phyloP scores from a whole-genome alignment of 148 eudicot genomes.

The Fagopyrum esculentum region DNA sequence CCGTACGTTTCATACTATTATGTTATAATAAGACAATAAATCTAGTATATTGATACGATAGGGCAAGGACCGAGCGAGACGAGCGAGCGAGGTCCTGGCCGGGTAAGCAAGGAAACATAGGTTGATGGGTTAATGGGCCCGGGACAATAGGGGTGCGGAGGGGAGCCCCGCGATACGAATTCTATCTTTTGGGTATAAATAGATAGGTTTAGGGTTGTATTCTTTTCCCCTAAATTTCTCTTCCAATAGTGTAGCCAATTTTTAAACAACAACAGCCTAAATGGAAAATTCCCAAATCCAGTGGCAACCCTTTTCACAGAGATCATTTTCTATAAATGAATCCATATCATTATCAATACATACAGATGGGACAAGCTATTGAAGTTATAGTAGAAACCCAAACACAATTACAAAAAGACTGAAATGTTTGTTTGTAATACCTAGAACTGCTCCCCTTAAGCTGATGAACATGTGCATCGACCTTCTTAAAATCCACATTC shows the following conservation, averaged over 20 bases:
- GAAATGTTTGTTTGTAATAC: conserved; percentile 2
- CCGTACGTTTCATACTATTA: too few species aligned
- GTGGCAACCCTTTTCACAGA: background rate
- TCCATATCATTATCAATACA: background rate
- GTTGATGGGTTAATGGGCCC: too few species aligned
- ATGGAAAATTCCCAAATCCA: background rate
- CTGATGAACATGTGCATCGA: conserved; percentile 26
- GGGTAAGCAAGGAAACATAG: too few species aligned
- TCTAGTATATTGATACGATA: too few species aligned
- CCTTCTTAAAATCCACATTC: conserved; percentile 20
- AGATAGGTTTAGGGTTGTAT: too few species aligned
- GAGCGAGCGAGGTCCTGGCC: too few species aligned
- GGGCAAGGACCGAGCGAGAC: too few species aligned
- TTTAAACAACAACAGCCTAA: background rate
- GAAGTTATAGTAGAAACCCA: background rate
- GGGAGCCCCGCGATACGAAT: too few species aligned
- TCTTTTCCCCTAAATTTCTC: background rate
- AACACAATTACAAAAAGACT: background rate
- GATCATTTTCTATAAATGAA: conserved; percentile 1
- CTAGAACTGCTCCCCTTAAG: conserved; percentile 24
- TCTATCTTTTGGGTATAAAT: too few species aligned
- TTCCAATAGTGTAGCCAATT: background rate
- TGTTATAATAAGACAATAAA: too few species aligned
- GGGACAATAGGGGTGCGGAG: too few species aligned
- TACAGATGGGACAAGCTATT: background rate